Conservation (phyloP, 2,329 filamentous ascomycete species). For the Xylariales sp. region DNA sequence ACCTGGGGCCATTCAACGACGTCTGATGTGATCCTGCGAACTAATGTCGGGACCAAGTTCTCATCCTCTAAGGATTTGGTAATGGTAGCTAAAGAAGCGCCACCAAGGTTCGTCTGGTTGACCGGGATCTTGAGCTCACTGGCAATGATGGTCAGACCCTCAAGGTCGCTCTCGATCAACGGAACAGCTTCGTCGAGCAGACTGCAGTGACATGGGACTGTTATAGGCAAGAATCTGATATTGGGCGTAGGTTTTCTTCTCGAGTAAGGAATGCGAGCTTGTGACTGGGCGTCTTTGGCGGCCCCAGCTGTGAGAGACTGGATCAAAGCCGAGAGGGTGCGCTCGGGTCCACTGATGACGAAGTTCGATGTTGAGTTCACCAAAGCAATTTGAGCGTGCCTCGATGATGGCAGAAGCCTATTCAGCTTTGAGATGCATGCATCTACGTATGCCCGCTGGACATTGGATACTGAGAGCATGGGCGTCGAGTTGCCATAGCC, state of each 20-base stretch:
- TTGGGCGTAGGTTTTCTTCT: conserved; percentile 22
- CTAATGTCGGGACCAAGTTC: conserved; percentile 18
- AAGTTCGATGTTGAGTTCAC: conserved; percentile 16
- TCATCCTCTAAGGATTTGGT: conserved; percentile 7
- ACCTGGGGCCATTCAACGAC: conserved; percentile 21
- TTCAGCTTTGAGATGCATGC: conserved; percentile 3
- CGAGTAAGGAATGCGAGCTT: conserved; percentile 24
- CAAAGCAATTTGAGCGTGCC: conserved; percentile 9
- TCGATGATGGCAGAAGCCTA: conserved; percentile 9
- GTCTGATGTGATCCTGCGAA: conserved; percentile 20
- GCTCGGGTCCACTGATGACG: conserved; percentile 23
- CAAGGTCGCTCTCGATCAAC: conserved; percentile 14
- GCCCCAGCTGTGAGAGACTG: conserved; percentile 19
- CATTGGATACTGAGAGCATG: conserved; percentile 13
- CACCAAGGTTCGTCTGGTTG: conserved; percentile 10
- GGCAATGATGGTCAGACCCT: conserved; percentile 15
- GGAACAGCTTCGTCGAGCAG: conserved; percentile 23
- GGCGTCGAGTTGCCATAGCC: conserved; percentile 21
- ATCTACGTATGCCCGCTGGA: background rate
- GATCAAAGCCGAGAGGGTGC: conserved; percentile 8
- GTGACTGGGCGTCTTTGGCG: conserved; percentile 13
- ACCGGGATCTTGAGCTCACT: conserved; percentile 41
- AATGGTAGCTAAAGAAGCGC: background rate
- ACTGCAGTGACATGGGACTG: conserved; percentile 32
- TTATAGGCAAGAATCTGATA: conserved; percentile 31